Evolutionary conservation across 2,329 filamentous ascomycete genomes (phyloP).

Genomic region (Graphiopsis chlorocephala): DNA sequence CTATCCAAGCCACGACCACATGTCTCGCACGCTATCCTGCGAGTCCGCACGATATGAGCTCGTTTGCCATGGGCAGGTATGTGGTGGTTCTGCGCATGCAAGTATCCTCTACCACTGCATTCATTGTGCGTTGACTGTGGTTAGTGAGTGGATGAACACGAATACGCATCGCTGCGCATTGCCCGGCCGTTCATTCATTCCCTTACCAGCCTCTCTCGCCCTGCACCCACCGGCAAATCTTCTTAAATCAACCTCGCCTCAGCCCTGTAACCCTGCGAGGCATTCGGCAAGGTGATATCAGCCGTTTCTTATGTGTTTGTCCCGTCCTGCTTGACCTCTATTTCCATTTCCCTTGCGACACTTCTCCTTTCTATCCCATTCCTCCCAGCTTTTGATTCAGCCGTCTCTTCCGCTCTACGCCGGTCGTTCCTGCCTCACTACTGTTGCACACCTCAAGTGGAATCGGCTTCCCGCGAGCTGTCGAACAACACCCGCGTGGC

Average conservation of each 20-base stretch:
- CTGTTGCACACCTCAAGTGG: not conserved
- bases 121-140: not conserved
- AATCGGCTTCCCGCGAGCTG: constrained; percentile 8
- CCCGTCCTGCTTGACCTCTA: not conserved
- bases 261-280: constrained; percentile 11
- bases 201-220: constrained; percentile 14
- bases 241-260: constrained; percentile 7
- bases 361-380: not conserved
- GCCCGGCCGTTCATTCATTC: constrained; percentile 10
- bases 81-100: constrained; percentile 1
- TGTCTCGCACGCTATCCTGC: constrained; percentile 13
- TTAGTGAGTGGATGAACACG: not conserved
- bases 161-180: not conserved
- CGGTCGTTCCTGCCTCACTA: constrained; percentile 10
- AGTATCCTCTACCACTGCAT: not conserved
- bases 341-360: constrained; percentile 2
- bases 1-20: constrained; percentile 9
- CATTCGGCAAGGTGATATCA: constrained; percentile 15
- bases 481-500: constrained; percentile 1
- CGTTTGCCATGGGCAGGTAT: not conserved
- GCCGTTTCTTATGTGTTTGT: constrained; percentile 4
- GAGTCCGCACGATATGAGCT: constrained; percentile 7
- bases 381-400: constrained; percentile 11
- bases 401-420: not conserved
- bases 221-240: constrained; percentile 5